These are phyloP conservation scores for Trypanosoma brucei DNA, from an alignment of 208 protist genomes.

Conservation along the genomic window DNA sequence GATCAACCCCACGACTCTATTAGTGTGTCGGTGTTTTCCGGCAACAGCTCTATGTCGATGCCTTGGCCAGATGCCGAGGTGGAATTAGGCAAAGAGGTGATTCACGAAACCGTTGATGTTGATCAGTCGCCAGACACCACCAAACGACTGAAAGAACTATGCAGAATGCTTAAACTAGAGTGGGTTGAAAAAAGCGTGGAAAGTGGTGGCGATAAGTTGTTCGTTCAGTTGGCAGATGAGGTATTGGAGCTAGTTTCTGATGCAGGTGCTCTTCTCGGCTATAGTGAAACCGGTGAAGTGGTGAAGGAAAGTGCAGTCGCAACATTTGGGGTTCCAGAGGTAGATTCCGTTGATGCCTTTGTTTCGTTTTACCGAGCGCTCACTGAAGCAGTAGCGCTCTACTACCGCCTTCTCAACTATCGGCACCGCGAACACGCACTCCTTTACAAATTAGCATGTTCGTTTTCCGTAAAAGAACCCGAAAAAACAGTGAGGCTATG, in stretches of 20 bases:
- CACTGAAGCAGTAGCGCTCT: slow-evolving; percentile 32
- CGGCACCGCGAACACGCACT: slow-evolving; percentile 39
- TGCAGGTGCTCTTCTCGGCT: slow-evolving; percentile 9
- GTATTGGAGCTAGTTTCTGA: slow-evolving; percentile 13
- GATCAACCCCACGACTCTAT: too few species aligned
- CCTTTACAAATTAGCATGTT: slow-evolving; percentile 47
- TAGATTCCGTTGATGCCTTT: slow-evolving; percentile 27
- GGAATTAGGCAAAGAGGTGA: background rate
- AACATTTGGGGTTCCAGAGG: slow-evolving; percentile 26
- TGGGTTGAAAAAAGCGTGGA: background rate
- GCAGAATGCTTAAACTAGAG: background rate
- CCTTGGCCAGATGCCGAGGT: background rate
- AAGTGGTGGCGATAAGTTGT: background rate
- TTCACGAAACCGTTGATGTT: background rate
- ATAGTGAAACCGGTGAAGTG: slow-evolving; percentile 9
- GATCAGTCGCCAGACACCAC: background rate
- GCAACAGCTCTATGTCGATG: too few species aligned
- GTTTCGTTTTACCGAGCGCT: slow-evolving; percentile 45
- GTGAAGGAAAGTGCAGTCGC: background rate
- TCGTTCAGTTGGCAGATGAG: slow-evolving; percentile 9
- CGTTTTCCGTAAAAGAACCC: slow-evolving; percentile 41
- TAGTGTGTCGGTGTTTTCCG: too few species aligned
- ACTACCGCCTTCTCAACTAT: slow-evolving; percentile 31
- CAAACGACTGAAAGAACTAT: slow-evolving; percentile 8
- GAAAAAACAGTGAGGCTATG: slow-evolving; percentile 35